Evolutionary conservation across 371 early-diverging fungal species (phyloP).

Genomic region (Mortierella sp.): DNA sequence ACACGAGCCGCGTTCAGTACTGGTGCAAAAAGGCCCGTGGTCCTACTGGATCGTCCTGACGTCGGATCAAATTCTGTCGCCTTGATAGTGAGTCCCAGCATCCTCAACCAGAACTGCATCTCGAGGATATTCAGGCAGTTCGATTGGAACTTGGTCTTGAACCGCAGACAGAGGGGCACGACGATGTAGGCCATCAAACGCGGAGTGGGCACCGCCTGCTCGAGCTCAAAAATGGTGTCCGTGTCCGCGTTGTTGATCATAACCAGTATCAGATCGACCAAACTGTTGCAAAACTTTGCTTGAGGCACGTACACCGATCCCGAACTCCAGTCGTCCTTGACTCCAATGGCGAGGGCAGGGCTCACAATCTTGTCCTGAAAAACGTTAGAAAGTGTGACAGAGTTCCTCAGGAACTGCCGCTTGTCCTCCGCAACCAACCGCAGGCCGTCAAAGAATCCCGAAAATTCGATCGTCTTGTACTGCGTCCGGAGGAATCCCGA

Average conservation of each 20-base stretch:
- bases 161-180: conserved; percentile 68
- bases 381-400: conserved; percentile 60
- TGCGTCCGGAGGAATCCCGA: conserved; percentile 61
- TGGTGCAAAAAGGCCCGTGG: conserved; percentile 62
- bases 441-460: conserved; percentile 67
- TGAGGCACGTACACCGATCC: conserved; percentile 43
- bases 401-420: conserved; percentile 59
- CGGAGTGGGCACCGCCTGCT: conserved; percentile 60
- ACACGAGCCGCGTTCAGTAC: conserved; percentile 55
- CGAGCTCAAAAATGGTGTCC: conserved; percentile 66
- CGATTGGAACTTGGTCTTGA: conserved; percentile 32
- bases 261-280: conserved; percentile 69
- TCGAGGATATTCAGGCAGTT: conserved; percentile 53
- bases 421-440: conserved; percentile 61
- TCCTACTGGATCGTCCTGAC: conserved; percentile 53
- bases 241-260: conserved; percentile 67
- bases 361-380: conserved; percentile 65
- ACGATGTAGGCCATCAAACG: conserved; percentile 64
- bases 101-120: conserved; percentile 54
- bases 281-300: conserved; percentile 60
- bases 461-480: conserved; percentile 67
- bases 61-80: conserved; percentile 61
- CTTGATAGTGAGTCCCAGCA: conserved; percentile 43
- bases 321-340: conserved; percentile 62
- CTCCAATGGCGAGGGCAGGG: conserved; percentile 61